Conservation (phyloP, 129 eudicot genomes). For the Flaveria linearis region DNA sequence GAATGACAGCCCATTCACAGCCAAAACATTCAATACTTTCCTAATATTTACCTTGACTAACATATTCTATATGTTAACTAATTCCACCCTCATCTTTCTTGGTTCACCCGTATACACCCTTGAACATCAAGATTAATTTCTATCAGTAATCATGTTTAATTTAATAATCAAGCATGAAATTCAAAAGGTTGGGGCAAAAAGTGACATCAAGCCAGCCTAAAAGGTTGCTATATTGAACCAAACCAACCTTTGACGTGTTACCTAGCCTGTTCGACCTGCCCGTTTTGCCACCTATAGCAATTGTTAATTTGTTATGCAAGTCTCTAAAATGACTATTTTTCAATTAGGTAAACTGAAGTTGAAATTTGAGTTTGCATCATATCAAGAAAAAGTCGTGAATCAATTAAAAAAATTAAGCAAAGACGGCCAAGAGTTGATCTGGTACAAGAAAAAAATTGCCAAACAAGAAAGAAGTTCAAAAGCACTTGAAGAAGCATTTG, state of each 20-base stretch:
- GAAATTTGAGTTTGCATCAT: conserved; percentile 68
- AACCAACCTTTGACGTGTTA: neutral
- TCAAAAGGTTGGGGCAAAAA: neutral
- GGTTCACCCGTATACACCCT: no score
- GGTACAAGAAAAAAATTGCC: conserved; percentile 55
- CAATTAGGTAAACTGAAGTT: conserved; percentile 63
- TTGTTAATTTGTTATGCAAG: neutral
- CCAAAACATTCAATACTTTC: no score
- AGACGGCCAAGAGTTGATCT: conserved; percentile 64
- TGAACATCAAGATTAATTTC: no score
- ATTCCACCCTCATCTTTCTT: no score
- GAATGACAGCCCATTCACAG: no score
- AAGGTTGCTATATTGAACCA: neutral
- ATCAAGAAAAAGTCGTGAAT: conserved; percentile 60
- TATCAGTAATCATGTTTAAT: neutral
- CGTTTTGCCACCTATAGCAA: neutral
- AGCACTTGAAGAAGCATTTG: conserved; percentile 58
- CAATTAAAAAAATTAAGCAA: conserved; percentile 67
- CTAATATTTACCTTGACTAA: no score
- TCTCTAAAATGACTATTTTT: conserved; percentile 4
- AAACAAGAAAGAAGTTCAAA: conserved; percentile 55
- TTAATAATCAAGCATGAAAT: neutral
- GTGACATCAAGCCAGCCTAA: conserved; percentile 1
- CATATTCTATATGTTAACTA: no score
- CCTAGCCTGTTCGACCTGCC: neutral